Evolutionary conservation across 495 filamentous ascomycete species (phyloP).

Genomic region (Polyplosphaeria fusca): DNA sequence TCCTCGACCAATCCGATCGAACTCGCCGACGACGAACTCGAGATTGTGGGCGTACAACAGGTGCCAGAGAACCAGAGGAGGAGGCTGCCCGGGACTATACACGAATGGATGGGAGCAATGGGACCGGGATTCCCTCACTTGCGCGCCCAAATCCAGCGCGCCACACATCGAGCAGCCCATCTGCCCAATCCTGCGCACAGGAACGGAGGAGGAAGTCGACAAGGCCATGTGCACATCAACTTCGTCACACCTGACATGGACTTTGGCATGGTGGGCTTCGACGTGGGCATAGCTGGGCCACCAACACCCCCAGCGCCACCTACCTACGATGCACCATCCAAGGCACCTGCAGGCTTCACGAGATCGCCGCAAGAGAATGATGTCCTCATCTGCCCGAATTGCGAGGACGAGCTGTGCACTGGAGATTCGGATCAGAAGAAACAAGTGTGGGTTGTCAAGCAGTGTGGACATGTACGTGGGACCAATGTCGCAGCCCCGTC

Average conservation of each 20-base stretch:
- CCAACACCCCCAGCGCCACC: conserved; percentile 19
- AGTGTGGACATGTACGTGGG: conserved; percentile 69
- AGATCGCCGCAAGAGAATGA: conserved; percentile 61
- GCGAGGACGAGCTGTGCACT: conserved; percentile 64
- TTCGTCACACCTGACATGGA: conserved; percentile 23
- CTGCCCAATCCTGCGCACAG: no score
- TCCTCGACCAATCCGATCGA: not conserved
- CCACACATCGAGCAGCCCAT: no score
- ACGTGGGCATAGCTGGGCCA: conserved; percentile 17
- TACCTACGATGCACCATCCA: conserved; percentile 57
- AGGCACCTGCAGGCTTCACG: conserved; percentile 61
- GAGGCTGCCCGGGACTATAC: no score
- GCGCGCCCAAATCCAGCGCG: no score
- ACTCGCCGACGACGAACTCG: conserved; percentile 16
- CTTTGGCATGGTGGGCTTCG: conserved; percentile 30
- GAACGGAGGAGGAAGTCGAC: not conserved
- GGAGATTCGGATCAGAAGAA: conserved; percentile 56
- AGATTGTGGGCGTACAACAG: conserved; percentile 4
- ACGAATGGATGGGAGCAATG: no score
- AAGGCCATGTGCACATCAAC: conserved; percentile 9
- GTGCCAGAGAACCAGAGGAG: conserved; percentile 6
- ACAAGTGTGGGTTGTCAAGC: conserved; percentile 69
- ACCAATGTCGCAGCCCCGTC: not conserved
- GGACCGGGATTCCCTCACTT: no score
- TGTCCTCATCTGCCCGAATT: conserved; percentile 67